phyloP scores from a whole-genome alignment of 805 yeast genomes.

The Isabelozyma gotoi region DNA sequence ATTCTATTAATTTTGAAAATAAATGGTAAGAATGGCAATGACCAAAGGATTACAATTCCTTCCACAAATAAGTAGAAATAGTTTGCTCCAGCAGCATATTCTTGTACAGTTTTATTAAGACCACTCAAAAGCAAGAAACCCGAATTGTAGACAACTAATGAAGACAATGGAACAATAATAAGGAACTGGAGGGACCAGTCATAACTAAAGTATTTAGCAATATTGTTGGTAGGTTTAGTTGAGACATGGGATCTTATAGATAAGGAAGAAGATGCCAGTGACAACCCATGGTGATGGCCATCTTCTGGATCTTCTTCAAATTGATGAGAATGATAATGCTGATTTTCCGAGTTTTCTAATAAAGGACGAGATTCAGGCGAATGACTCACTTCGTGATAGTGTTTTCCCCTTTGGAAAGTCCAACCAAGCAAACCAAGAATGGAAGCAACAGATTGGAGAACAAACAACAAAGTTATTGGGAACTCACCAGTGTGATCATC shows the following conservation, averaged over 20 bases:
- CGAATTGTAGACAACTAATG: constrained; percentile 52
- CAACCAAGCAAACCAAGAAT: constrained; percentile 55
- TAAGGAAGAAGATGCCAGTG: constrained; percentile 19
- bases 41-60: constrained; percentile 28
- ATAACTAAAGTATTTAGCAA: constrained; percentile 51
- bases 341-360: constrained; percentile 16
- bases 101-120: constrained; percentile 69
- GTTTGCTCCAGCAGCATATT: constrained; percentile 47
- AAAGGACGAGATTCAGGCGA: constrained; percentile 32
- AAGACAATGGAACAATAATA: constrained; percentile 62
- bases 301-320: constrained; percentile 4
- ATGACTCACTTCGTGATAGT: constrained; percentile 7
- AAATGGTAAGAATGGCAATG: constrained; percentile 63
- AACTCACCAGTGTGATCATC: constrained; percentile 57
- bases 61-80: constrained; percentile 29
- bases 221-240: constrained; percentile 3
- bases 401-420: constrained; percentile 21
- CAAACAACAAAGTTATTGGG: constrained; percentile 44
- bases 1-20: constrained; percentile 62
- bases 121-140: constrained; percentile 64
- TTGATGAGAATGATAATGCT: constrained; percentile 16
- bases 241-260: constrained; percentile 15
- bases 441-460: constrained; percentile 46
- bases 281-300: constrained; percentile 5
- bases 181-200: constrained; percentile 83